Evolutionary conservation across 345 rosid species (phyloP).

Genomic region (Cardamine resedifolia): DNA sequence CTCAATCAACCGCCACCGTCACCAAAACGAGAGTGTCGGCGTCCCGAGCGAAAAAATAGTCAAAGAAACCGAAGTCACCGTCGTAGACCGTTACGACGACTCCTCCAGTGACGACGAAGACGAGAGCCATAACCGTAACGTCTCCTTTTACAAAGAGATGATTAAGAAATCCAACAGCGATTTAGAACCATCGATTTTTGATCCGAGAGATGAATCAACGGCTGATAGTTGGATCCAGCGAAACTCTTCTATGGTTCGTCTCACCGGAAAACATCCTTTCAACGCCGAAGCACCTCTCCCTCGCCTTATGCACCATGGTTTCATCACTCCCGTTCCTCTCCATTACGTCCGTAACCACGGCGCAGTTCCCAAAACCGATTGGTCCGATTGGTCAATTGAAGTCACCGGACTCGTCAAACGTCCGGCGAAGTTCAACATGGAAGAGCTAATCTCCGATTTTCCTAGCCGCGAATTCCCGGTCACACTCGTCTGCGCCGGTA

Average conservation of each 20-base stretch:
- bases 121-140: conserved; percentile 38
- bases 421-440: conserved; percentile 71
- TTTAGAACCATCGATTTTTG: conserved; percentile 65
- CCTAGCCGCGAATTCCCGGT: conserved; percentile 68
- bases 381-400: conserved; percentile 80
- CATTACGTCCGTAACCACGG: conserved; percentile 98
- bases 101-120: conserved; percentile 57
- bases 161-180: conserved; percentile 54
- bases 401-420: conserved; percentile 72
- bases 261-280: conserved; percentile 95
- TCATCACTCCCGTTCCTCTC: conserved; percentile 91
- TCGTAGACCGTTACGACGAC: conserved; percentile 26
- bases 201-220: conserved; percentile 69
- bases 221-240: conserved; percentile 84
- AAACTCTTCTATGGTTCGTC: conserved; percentile 80
- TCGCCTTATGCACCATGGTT: conserved; percentile 92
- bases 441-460: conserved; percentile 66
- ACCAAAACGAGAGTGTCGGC: conserved; percentile 36
- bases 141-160: conserved; percentile 42
- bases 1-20: conserved; percentile 40
- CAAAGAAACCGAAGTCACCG: conserved; percentile 35
- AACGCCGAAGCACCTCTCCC: conserved; percentile 77
- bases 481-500: conserved; percentile 88
- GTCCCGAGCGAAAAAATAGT: conserved; percentile 11
- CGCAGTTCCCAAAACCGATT: conserved; percentile 60